Evolutionary conservation across 1,284 basidiomycete genomes (phyloP).

Genomic region (Tilletia caries): DNA sequence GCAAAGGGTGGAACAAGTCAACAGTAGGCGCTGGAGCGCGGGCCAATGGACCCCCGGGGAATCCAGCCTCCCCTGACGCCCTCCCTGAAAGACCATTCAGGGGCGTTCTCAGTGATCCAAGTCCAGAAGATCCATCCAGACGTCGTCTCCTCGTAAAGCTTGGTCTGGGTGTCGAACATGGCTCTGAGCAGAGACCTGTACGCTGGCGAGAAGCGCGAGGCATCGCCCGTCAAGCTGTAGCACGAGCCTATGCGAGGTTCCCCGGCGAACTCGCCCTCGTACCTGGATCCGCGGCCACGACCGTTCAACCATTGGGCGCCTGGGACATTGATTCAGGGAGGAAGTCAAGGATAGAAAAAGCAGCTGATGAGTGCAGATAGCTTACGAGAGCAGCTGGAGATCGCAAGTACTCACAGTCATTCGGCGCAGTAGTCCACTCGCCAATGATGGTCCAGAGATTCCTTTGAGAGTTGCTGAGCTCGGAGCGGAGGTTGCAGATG

Average conservation of each 20-base stretch:
- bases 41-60: slow-evolving; percentile 4
- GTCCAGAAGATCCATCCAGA: slow-evolving; percentile 81
- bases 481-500: slow-evolving; percentile 39
- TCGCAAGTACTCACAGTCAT: slow-evolving; percentile 63
- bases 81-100: slow-evolving; percentile 53
- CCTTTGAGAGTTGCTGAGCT: slow-evolving; percentile 32
- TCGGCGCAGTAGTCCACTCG: slow-evolving; percentile 61
- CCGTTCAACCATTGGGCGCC: slow-evolving; percentile 69
- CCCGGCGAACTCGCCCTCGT: slow-evolving; percentile 66
- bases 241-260: slow-evolving; percentile 66
- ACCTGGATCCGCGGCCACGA: slow-evolving; percentile 66
- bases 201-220: slow-evolving; percentile 66
- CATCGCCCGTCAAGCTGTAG: slow-evolving; percentile 67
- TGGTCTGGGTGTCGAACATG: slow-evolving; percentile 75
- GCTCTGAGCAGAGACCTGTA: slow-evolving; percentile 81
- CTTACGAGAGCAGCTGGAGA: neutral
- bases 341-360: neutral
- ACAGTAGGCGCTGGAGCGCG: neutral
- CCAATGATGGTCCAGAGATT: slow-evolving; percentile 47
- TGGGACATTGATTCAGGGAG: neutral
- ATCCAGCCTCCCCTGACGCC: too few relatives aligned
- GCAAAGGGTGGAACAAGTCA: neutral
- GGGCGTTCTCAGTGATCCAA: slow-evolving; percentile 65
- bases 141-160: slow-evolving; percentile 48
- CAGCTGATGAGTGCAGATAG: too few relatives aligned